phyloP scores from a whole-genome alignment of 768 basidiomycete species.

The Boletus rufocinnamomeus region DNA sequence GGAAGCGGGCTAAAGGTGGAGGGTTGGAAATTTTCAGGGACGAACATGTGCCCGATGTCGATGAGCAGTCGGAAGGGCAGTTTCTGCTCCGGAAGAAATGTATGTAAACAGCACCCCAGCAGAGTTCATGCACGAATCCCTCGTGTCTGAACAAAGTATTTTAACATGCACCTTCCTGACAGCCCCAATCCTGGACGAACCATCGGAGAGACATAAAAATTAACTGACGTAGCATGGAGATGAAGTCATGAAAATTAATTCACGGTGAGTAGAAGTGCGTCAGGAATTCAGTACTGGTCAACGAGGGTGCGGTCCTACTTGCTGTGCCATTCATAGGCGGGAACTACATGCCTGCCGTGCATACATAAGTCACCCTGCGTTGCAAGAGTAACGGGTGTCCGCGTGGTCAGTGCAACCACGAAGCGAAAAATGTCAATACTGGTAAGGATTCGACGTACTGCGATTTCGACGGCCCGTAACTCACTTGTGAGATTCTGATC shows the following conservation, averaged over 20 bases:
- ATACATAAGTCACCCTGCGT: slow-evolving; percentile 28
- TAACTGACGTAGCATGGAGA: slow-evolving; percentile 16
- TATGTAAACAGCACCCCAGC: slow-evolving; percentile 11
- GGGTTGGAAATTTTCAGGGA: slow-evolving; percentile 14
- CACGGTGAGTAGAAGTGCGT: slow-evolving; percentile 12
- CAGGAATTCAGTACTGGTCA: slow-evolving; percentile 11
- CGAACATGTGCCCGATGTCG: slow-evolving; percentile 7
- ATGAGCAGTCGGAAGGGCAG: slow-evolving; percentile 7
- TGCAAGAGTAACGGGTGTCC: slow-evolving; percentile 18
- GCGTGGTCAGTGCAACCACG: slow-evolving; percentile 30
- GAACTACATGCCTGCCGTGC: slow-evolving; percentile 8
- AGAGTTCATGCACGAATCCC: neutral
- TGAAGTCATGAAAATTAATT: slow-evolving; percentile 21
- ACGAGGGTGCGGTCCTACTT: slow-evolving; percentile 21
- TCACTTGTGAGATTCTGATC: slow-evolving; percentile 16
- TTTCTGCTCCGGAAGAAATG: slow-evolving; percentile 7
- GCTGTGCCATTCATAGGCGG: slow-evolving; percentile 24
- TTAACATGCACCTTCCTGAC: neutral
- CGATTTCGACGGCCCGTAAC: slow-evolving; percentile 11
- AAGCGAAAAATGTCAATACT: slow-evolving; percentile 32
- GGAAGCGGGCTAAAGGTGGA: slow-evolving; percentile 8
- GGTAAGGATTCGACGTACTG: slow-evolving; percentile 27
- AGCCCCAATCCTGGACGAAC: neutral
- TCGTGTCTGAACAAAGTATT: slow-evolving; percentile 11
- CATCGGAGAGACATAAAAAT: neutral